A percentile compares a stretch with the other conserved stretches of the same genome.
Conservation (phyloP, 2,329 filamentous ascomycete genomes). For the Trichophyton mentagrophytes region DNA sequence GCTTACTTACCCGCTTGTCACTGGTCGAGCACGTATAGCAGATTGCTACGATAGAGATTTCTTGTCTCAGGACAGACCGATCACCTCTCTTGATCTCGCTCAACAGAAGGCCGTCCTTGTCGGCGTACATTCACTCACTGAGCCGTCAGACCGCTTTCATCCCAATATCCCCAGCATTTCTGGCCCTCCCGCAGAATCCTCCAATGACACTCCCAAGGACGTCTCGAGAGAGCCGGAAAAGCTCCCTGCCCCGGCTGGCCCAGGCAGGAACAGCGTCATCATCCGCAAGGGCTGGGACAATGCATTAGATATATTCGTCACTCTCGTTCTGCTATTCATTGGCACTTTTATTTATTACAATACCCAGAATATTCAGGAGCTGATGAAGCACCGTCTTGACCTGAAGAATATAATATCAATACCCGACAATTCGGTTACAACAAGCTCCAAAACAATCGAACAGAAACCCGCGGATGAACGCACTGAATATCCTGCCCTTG, state of each 20-base stretch:
- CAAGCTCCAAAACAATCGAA: constrained; percentile 3
- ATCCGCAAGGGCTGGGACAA: constrained; percentile 37
- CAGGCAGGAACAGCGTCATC: constrained; percentile 31
- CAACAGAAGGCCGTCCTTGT: constrained; percentile 51
- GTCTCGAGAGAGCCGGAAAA: constrained; percentile 25
- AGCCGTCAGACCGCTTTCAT: constrained; percentile 23
- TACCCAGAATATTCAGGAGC: constrained; percentile 28
- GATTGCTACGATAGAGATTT: constrained; percentile 45
- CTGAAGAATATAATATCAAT: constrained; percentile 33
- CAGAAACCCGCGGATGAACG: neutral
- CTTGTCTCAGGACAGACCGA: constrained; percentile 24
- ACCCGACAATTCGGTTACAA: constrained; percentile 5
- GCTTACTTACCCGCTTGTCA: constrained; percentile 69
- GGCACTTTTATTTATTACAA: constrained; percentile 34
- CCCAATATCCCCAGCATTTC: constrained; percentile 36
- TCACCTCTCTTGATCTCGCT: constrained; percentile 26
- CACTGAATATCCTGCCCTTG: neutral
- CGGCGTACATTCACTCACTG: constrained; percentile 56
- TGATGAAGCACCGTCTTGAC: constrained; percentile 34
- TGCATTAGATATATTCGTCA: constrained; percentile 32
- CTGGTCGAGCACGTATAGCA: constrained; percentile 51
- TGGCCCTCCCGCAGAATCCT: constrained; percentile 24
- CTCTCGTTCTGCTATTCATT: constrained; percentile 28
- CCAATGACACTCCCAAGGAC: constrained; percentile 30
- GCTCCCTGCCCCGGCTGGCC: constrained; percentile 25